Base-by-base conservation (phyloP, 106 monocot genomes). In the Dendrobium huoshanense region DNA sequence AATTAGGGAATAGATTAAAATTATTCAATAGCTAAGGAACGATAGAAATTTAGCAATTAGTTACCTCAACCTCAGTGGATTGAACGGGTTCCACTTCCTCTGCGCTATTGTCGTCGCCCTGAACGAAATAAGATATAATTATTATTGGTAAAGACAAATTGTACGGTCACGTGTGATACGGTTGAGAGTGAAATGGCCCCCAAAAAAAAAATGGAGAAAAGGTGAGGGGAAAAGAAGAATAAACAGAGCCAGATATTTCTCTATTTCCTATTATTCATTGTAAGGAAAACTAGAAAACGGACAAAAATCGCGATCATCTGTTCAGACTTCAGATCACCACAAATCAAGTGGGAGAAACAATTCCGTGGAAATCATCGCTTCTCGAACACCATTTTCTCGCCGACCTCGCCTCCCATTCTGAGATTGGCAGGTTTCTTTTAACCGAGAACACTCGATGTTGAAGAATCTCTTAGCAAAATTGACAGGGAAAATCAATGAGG, bases 41-140 rank as follows among this genome's bases (percentile, higher is more conserved):
- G 64, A 25, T 65, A 65, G 24, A 31, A 9, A 33, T 37, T 70
- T 24, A 25, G 1, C 16, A 31, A 13, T 49, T 68, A 45, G 22
- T 65, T 81, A 93, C 94, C 84, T 93, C 91, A 2, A 88, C 85
- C 65, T 94, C 90, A 55, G 89, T 81, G 2, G 93, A 90, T 77
- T 87, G 87, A 33, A 91, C 80, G 9, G 90, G 90, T 75, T 92
- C 92, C 78, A 72, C 55, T 73, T 89, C 87, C 78, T 86, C 81
- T 77, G 88, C 51, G 43, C 84, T 87, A 55, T 90, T 90, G 20
- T 90, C 90, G 10, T 90, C 90, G 0, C 1, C 80, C 92, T 92
- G 65, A 44, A 82, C 9, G 25, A 49, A 76, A 76, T 37, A 49
- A 70, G 4, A 20, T 20, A 43, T 42, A 74, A 44, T 42, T 1